phyloP scores from a whole-genome alignment of 768 basidiomycete genomes.

The Termitomyces heimii region DNA sequence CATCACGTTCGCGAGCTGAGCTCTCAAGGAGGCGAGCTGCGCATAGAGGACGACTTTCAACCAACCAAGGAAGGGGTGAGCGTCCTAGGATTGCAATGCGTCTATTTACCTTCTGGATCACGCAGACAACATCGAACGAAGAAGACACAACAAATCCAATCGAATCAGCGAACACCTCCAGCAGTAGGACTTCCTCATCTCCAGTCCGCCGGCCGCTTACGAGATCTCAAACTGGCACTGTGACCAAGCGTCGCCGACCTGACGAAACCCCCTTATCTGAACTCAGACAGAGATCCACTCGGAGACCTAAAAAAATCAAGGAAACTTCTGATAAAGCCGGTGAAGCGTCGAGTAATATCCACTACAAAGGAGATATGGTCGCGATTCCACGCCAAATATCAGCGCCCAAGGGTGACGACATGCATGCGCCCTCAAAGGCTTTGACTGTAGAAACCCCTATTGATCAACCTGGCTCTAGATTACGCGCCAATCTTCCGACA shows the following conservation, averaged over 20 bases:
- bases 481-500: conserved; percentile 53
- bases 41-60: neutral
- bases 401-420: neutral
- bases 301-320: conserved; percentile 8
- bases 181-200: neutral
- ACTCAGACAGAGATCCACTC: conserved; percentile 1
- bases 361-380: neutral
- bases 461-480: conserved; percentile 39
- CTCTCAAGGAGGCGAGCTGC: conserved; percentile 10
- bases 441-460: neutral
- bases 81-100: neutral
- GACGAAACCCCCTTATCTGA: conserved; percentile 10
- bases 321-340: neutral
- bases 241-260: conserved; percentile 21
- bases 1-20: conserved; percentile 17
- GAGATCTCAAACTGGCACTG: conserved; percentile 29
- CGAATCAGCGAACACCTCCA: neutral
- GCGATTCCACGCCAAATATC: neutral
- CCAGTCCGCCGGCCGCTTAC: conserved; percentile 24
- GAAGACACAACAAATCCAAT: neutral
- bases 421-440: conserved; percentile 8
- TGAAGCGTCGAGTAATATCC: neutral
- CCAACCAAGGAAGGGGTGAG: conserved; percentile 2
- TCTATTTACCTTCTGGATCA: neutral
- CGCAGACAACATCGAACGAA: neutral